Evolutionary conservation across 306 rosid genomes (phyloP), one percentile per base, ranked within the genome.

Genomic region (Quercus glauca): DNA sequence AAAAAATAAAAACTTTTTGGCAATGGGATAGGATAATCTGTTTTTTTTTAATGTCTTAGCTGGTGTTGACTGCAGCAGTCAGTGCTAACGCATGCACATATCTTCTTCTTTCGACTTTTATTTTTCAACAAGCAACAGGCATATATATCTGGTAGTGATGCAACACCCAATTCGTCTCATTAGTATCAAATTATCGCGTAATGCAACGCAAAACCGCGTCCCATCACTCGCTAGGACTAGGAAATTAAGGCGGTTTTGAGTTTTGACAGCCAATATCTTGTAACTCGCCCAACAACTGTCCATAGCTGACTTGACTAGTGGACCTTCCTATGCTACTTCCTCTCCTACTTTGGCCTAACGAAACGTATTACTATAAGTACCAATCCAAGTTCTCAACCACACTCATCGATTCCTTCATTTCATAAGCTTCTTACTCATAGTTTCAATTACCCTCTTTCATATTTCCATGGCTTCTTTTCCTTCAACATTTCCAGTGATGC

Each of bases 201-300:
- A 37, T 2, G 45, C 45, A 37, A 37, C 0, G 11, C 45, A 37
- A 37, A 37, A 74, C 65, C 83, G 79, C 75, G 83, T 80, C 14
- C 71, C 15, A 74, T 74, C n/a, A 69, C 53, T 13, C 53, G 45
- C 45, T 37, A 37, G 45, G 11, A 37, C 45, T 8, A 37, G 45
- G 45, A 37, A 37, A 37, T 37, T 37, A 37, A 7, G 21, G 10
- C 21, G 26, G 29, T 8, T 10, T 21, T 21, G 53, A 49, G 53
- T 49, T 10, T 8, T 7, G 63, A 57, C 63, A 57, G 63, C 63
- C 21, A 57, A 11, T 57, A 19, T 23, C 10, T 3, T 20, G 10
- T 56, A 57, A 57, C 28, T 20, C 11, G 43, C 11, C 13, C 26
- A 58, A 58, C 29, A 58, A 58, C 67, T 59, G 67, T 25, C 31